phyloP scores from a whole-genome alignment of 2,329 filamentous ascomycete species.

The Aspergillus hortae region DNA sequence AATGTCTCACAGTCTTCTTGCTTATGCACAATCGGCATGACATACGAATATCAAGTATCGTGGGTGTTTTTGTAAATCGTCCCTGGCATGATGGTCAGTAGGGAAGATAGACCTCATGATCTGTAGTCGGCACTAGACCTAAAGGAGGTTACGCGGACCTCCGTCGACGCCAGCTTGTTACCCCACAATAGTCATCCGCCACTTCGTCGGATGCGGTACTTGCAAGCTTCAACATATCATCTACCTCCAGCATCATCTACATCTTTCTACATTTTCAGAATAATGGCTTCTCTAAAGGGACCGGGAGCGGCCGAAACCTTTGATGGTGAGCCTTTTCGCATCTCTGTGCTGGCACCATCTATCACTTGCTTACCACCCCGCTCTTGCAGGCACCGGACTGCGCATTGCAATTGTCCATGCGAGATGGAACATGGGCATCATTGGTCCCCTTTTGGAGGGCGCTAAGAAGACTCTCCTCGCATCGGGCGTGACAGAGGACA shows the following conservation, averaged over 20 bases:
- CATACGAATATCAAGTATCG: too few relatives aligned
- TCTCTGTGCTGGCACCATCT: background rate
- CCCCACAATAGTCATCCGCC: background rate
- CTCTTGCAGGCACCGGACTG: conserved; percentile 60
- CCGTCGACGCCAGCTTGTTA: background rate
- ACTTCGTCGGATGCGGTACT: background rate
- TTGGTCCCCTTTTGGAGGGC: conserved; percentile 78
- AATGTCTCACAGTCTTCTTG: conserved; percentile 1
- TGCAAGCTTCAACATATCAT: background rate
- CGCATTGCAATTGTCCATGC: conserved; percentile 95
- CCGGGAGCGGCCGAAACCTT: conserved; percentile 56
- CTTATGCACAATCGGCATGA: conserved; percentile 4
- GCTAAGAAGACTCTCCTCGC: conserved; percentile 72
- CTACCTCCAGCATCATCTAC: background rate
- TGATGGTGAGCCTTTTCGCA: conserved; percentile 48
- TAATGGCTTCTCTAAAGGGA: conserved; percentile 58
- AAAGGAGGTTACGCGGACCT: background rate
- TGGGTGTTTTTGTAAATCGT: too few relatives aligned
- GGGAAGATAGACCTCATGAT: too few relatives aligned
- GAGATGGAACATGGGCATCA: conserved; percentile 88
- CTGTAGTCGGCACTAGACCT: background rate
- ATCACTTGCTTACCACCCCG: conserved; percentile 11
- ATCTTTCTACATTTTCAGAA: conserved; percentile 4
- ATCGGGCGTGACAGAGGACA: conserved; percentile 78
- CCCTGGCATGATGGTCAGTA: too few relatives aligned